Base-by-base conservation (phyloP, 257 asterid species). In the Capsicum chinense region DNA sequence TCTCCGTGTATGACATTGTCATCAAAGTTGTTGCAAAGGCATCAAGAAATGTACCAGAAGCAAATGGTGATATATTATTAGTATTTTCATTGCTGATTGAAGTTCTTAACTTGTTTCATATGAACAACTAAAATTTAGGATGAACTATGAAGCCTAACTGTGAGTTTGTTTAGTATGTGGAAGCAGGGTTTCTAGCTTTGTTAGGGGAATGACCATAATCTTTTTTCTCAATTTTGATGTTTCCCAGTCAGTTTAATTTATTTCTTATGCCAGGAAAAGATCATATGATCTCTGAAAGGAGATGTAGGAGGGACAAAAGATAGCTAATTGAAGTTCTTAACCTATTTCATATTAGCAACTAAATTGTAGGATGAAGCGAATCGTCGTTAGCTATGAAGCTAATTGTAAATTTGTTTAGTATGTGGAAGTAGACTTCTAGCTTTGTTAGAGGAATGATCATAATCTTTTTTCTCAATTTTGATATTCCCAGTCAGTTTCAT, bases 1-100 rank as follows among this genome's bases (percentile, higher is more conserved):
- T 96, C 83, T 96, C 99, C 16, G 98, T 96, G 86, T 94, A 96
- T 90, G 99, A 96, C 89, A 91, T 96, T 79, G 95, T 96, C 88
- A 90, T 96, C 93, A 96, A 96, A 90, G 97, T 91, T 12, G 98
- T 97, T 69, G 99, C 99, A 62, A 81, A 86, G 87, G 97, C 98
- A 35, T 88, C 94, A 89, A 94, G 90, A 87, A 95, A 93, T 87
- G 95, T 97, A 71, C 98, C 98, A 68, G 95, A 94, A 89, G 99
- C 99, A 85, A 97, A 97, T 90, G 99, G 99, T 97, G 89, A 87
- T 87, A 63, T 85, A 79, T 83, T 56, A 7, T 37, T 11, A 17
- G 44, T 52, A 39, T 33, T 68, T 47, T 17, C 26, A 14, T 54
- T 54, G 33, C 81, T 78, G 12, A 50, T 74, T 50, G 14, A 74